phyloP scores from a whole-genome alignment of 768 basidiomycete genomes.

The Tulasnella sp. region DNA sequence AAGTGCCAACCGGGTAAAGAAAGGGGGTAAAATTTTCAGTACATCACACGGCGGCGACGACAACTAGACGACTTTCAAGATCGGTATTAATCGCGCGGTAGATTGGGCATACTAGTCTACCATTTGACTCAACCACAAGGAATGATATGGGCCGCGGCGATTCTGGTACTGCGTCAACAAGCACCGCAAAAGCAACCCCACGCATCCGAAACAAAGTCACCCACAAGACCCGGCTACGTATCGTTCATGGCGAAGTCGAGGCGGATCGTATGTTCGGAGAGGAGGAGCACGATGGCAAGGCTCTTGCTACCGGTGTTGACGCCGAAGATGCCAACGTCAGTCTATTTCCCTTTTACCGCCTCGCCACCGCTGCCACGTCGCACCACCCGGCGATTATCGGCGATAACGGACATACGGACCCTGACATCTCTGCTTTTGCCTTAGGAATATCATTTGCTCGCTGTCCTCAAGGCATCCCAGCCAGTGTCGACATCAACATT shows the following conservation, averaged over 20 bases:
- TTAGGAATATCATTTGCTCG: slow-evolving; percentile 50
- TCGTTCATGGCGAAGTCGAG: slow-evolving; percentile 67
- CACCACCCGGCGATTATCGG: slow-evolving; percentile 2
- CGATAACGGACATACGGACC: not conserved
- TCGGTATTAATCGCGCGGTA: not conserved
- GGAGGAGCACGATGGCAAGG: slow-evolving; percentile 76
- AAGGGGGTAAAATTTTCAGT: slow-evolving; percentile 3
- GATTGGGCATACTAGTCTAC: not conserved
- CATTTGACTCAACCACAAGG: not conserved
- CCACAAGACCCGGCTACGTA: slow-evolving; percentile 83
- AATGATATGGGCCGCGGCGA: slow-evolving; percentile 16
- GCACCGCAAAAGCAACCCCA: slow-evolving; percentile 8
- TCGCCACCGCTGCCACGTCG: slow-evolving; percentile 22
- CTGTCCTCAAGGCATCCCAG: slow-evolving; percentile 45
- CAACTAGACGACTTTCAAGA: not conserved
- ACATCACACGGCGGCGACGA: not conserved
- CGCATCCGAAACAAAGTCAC: slow-evolving; percentile 59
- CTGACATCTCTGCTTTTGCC: slow-evolving; percentile 26
- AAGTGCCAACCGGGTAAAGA: not conserved
- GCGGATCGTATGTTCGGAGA: slow-evolving; percentile 63
- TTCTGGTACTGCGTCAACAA: not conserved
- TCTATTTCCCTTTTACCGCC: slow-evolving; percentile 27
- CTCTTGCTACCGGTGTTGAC: slow-evolving; percentile 77
- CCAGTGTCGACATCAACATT: slow-evolving; percentile 31
- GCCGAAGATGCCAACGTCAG: slow-evolving; percentile 91